phyloP scores from a whole-genome alignment of 306 rosid genomes.

The Luffa aegyptiaca region DNA sequence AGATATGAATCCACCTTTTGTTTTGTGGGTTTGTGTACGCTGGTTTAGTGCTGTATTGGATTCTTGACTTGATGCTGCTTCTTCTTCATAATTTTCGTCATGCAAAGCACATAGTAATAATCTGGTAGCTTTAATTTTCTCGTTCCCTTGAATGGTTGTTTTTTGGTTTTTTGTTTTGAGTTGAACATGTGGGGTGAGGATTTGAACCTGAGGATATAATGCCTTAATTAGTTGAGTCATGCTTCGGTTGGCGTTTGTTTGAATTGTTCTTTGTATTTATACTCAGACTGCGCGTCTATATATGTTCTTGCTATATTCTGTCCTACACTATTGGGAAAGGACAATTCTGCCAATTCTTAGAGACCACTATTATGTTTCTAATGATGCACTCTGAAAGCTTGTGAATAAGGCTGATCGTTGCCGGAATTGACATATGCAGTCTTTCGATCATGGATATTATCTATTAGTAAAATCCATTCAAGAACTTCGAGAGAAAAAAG shows the following conservation, averaged over 20 bases:
- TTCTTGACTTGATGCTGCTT: neutral
- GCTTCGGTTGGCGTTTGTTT: neutral
- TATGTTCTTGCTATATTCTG: neutral
- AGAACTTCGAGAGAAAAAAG: constrained; percentile 91
- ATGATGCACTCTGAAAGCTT: neutral
- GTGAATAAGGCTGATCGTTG: constrained; percentile 10
- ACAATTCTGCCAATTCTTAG: neutral
- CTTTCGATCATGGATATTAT: constrained; percentile 95
- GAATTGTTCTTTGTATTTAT: neutral
- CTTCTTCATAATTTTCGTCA: neutral
- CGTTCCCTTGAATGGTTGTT: neutral
- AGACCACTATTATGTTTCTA: neutral
- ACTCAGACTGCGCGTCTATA: neutral
- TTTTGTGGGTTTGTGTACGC: neutral
- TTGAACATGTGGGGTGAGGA: neutral
- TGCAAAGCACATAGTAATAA: neutral
- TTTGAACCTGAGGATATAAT: neutral
- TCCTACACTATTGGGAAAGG: neutral
- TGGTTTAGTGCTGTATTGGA: neutral
- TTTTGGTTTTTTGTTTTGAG: neutral
- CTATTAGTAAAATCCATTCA: constrained; percentile 88
- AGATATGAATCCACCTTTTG: neutral
- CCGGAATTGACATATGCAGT: constrained; percentile 45
- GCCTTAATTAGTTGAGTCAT: neutral
- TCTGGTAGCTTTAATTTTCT: neutral